phyloP scores from a whole-genome alignment of 2,329 filamentous ascomycete genomes.

The Cordyceps tenuipes region DNA sequence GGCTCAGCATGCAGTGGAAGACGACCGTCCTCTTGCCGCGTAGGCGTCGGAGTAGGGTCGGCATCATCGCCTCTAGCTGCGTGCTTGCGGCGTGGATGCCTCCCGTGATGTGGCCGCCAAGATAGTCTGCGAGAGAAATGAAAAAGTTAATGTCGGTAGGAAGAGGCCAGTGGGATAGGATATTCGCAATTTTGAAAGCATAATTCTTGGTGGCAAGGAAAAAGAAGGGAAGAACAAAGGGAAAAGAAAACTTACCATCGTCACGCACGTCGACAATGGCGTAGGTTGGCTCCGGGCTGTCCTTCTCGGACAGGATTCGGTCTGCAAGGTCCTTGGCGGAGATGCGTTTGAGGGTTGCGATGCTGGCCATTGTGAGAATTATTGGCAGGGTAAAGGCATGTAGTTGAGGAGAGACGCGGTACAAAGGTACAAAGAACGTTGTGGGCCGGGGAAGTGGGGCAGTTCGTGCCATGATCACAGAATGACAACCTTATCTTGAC shows the following conservation, averaged over 20 bases:
- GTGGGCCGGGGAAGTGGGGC: too few species aligned
- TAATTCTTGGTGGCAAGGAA: neutral
- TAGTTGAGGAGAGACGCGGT: neutral
- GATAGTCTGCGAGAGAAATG: slow-evolving; percentile 53
- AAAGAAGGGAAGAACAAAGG: too few species aligned
- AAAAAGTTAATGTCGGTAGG: neutral
- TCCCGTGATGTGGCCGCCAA: slow-evolving; percentile 80
- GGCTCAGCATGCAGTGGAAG: slow-evolving; percentile 89
- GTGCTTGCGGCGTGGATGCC: slow-evolving; percentile 67
- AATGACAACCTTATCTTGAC: too few species aligned
- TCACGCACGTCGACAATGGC: slow-evolving; percentile 88
- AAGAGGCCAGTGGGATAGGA: too few species aligned
- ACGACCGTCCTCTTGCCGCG: slow-evolving; percentile 73
- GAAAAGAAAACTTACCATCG: slow-evolving; percentile 43
- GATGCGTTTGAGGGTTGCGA: slow-evolving; percentile 42
- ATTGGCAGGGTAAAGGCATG: neutral
- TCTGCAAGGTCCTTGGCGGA: slow-evolving; percentile 59
- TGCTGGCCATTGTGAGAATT: neutral
- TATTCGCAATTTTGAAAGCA: neutral
- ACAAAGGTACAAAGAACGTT: neutral
- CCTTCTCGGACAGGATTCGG: slow-evolving; percentile 46
- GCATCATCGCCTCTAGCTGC: slow-evolving; percentile 66
- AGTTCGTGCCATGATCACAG: too few species aligned
- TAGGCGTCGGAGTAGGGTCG: slow-evolving; percentile 73
- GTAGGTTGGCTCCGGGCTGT: slow-evolving; percentile 37